phyloP scores from a whole-genome alignment of 768 basidiomycete species.

The Lactarius sp. region DNA sequence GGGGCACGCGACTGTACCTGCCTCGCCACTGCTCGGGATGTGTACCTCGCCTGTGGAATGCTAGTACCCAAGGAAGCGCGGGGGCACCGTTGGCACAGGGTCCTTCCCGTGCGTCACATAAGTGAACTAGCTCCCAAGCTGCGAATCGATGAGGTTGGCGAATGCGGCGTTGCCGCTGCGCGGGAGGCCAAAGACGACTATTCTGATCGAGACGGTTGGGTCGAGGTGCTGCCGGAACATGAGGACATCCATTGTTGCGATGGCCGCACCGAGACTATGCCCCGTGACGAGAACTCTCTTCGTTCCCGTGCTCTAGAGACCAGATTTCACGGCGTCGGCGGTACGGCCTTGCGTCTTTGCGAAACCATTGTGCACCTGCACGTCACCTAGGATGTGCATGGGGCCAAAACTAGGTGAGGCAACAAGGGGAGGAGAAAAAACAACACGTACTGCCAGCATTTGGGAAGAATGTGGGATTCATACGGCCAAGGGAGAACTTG shows the following conservation, averaged over 20 bases:
- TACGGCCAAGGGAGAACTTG: slow-evolving; percentile 30
- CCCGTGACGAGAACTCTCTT: slow-evolving; percentile 42
- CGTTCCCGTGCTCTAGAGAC: slow-evolving; percentile 30
- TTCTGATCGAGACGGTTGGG: slow-evolving; percentile 32
- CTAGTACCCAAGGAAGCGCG: slow-evolving; percentile 38
- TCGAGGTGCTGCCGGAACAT: slow-evolving; percentile 38
- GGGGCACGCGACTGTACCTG: slow-evolving; percentile 33
- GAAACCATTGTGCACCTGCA: slow-evolving; percentile 40
- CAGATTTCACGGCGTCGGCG: slow-evolving; percentile 34
- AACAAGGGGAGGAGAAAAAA: not conserved
- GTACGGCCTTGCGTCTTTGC: slow-evolving; percentile 38
- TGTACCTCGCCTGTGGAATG: slow-evolving; percentile 47
- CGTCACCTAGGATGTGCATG: slow-evolving; percentile 30
- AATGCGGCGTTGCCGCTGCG: slow-evolving; percentile 43
- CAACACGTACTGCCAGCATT: slow-evolving; percentile 20
- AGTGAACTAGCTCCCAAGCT: slow-evolving; percentile 33
- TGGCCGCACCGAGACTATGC: slow-evolving; percentile 44
- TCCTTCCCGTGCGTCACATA: slow-evolving; percentile 41
- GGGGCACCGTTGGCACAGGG: slow-evolving; percentile 40
- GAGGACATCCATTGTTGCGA: slow-evolving; percentile 43
- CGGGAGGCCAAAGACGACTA: slow-evolving; percentile 41
- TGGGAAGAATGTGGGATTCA: slow-evolving; percentile 35
- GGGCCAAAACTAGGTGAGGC: not conserved
- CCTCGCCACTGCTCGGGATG: slow-evolving; percentile 34
- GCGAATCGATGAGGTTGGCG: slow-evolving; percentile 40